phyloP scores from a whole-genome alignment of 106 monocot genomes.

The Posidonia australis region DNA sequence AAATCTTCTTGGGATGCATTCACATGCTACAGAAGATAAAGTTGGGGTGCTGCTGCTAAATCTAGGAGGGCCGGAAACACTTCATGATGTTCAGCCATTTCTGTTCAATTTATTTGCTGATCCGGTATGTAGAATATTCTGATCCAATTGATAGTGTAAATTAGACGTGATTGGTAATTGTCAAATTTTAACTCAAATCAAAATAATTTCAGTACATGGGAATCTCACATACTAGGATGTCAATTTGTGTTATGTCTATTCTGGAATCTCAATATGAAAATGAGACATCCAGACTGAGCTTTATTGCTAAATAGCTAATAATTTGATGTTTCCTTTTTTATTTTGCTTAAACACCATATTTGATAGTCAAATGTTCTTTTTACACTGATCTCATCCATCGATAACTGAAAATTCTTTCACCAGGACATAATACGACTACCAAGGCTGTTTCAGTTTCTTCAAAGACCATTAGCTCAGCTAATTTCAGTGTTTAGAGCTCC shows the following conservation, averaged over 20 bases:
- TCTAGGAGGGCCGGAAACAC: constrained; percentile 82
- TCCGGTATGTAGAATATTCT: constrained; percentile 40
- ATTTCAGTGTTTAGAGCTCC: constrained; percentile 87
- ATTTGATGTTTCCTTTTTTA: no score
- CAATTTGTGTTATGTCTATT: no score
- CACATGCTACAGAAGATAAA: constrained; percentile 22
- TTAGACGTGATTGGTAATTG: no score
- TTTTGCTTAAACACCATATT: background rate
- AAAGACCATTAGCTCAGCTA: constrained; percentile 83
- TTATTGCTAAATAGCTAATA: no score
- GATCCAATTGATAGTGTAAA: no score
- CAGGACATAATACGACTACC: constrained; percentile 97
- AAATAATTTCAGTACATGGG: background rate
- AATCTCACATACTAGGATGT: no score
- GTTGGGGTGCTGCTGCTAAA: constrained; percentile 72
- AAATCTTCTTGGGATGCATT: background rate
- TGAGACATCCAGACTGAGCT: no score
- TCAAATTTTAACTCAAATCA: no score
- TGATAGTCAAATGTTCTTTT: background rate
- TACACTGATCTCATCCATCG: background rate
- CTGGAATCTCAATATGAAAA: no score
- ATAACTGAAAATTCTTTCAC: background rate
- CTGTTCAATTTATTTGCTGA: constrained; percentile 92
- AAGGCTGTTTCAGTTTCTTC: constrained; percentile 78
- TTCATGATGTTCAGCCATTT: constrained; percentile 88